These are phyloP conservation scores for Chaetomium olivaceum DNA, from an alignment of 2,329 filamentous ascomycete genomes.

Conservation along the genomic window DNA sequence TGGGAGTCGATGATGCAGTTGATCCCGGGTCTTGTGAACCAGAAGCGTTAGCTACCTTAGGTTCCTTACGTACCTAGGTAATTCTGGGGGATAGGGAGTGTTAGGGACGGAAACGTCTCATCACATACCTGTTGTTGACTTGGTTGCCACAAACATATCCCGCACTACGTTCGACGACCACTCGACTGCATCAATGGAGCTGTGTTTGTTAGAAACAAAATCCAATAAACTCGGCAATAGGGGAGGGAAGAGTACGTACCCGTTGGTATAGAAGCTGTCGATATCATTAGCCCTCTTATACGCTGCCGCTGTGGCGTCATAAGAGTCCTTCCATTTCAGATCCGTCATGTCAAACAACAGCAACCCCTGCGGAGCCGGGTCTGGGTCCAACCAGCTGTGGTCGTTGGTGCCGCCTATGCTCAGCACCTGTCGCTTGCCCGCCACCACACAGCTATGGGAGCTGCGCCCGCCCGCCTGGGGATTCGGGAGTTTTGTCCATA, in stretches of 20 bases:
- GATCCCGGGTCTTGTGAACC: background rate
- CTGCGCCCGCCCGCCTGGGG: constrained; percentile 13
- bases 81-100: background rate
- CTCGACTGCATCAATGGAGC: constrained; percentile 17
- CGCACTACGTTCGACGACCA: constrained; percentile 25
- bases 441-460: constrained; percentile 19
- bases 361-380: constrained; percentile 24
- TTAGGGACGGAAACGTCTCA: too few relatives aligned
- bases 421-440: constrained; percentile 28
- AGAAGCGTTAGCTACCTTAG: background rate
- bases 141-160: constrained; percentile 15
- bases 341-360: constrained; percentile 29
- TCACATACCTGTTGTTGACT: constrained; percentile 5
- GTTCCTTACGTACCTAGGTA: too few relatives aligned
- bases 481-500: constrained; percentile 24
- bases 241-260: constrained; percentile 5
- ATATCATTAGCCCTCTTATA: constrained; percentile 21
- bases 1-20: background rate
- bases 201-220: background rate
- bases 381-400: background rate
- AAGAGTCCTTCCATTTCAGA: constrained; percentile 25
- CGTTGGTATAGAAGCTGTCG: constrained; percentile 25
- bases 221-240: background rate
- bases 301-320: constrained; percentile 19
- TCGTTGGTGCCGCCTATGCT: constrained; percentile 22